Base-by-base conservation (phyloP, 768 basidiomycete species). In the Lactarius indigo region DNA sequence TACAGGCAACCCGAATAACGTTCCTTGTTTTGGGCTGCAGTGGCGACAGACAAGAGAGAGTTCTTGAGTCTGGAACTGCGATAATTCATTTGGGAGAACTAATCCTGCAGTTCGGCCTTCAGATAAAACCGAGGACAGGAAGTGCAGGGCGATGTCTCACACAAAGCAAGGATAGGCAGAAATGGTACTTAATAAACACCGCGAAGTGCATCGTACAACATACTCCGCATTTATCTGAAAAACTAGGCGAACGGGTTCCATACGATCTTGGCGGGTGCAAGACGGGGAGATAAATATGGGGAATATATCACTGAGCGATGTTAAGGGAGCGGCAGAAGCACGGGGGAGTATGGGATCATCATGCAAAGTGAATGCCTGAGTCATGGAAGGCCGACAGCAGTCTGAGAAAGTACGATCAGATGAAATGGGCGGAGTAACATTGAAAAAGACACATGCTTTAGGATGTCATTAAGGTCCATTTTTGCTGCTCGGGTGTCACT, bases 401-500 rank as follows among this genome's bases (percentile, higher is more conserved):
- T 28, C 50, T 52, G 50, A 28, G 5, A 13, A 23, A 26, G 50
- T 26, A 26, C 4, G 26, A 52, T 52, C 12, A 52, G 50, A 26
- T 52, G 26, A 52, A 26, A 13, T 10, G 13, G 13, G 13, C 12
- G 20, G 30, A 17, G 23, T 5, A 26, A 26, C 50, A 50, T 26
- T 59, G 23, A 13, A 10, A 9, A 30, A 23, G 8, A 18, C 9
- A 58, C 50, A 26, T 52, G 50, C 50, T 15, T 52, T 52, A 52
- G 26, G 31, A 71, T 59, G 35, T 71, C 68, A 30, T 72, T 70
- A 8, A 71, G 35, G 47, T 71, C 71, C 70, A 68, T 72, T 55
- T 72, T 70, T 35, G 69, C 70, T 28, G 69, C 70, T 47, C 71
- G 66, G 26, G 60, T 70, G 35, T 70, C 64, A 18, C 37, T 60